Evolutionary conservation across 768 basidiomycete species (phyloP).

Genomic region (Xerocomellus intermedius): DNA sequence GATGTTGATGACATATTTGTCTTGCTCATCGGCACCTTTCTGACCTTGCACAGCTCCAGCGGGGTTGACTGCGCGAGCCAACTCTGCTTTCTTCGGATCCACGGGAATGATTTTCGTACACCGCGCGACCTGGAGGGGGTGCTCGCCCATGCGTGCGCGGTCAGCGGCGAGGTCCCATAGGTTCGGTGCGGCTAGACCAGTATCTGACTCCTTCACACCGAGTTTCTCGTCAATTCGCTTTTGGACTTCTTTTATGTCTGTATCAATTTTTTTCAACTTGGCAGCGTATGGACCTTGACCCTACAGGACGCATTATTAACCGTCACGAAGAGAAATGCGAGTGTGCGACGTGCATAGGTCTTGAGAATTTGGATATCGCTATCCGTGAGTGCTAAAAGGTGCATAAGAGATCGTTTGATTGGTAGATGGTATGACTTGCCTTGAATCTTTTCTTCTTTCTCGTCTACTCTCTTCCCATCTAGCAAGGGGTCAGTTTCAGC

Average conservation of each 20-base stretch:
- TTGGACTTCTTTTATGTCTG: conserved; percentile 93
- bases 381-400: conserved; percentile 79
- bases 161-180: conserved; percentile 97
- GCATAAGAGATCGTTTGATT: conserved; percentile 5
- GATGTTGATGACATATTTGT: conserved; percentile 99
- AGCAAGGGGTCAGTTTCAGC: conserved; percentile 9
- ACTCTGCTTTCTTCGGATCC: conserved; percentile 71
- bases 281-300: conserved; percentile 97
- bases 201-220: conserved; percentile 98
- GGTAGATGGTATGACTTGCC: conserved; percentile 44
- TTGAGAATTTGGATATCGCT: conserved; percentile 99
- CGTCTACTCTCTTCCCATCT: conserved; percentile 87
- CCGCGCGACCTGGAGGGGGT: conserved; percentile 93
- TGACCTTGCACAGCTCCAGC: conserved; percentile 77
- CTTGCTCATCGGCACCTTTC: conserved; percentile 97
- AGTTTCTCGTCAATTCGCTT: conserved; percentile 98
- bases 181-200: conserved; percentile 94
- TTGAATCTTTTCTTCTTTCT: conserved; percentile 91
- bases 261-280: conserved; percentile 83
- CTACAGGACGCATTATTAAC: conserved; percentile 39
- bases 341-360: conserved; percentile 72
- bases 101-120: conserved; percentile 97
- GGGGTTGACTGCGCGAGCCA: conserved; percentile 76
- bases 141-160: conserved; percentile 86
- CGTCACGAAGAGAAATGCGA: not conserved